phyloP scores from a whole-genome alignment of 2,329 filamentous ascomycete species.

The Knufia petricola region DNA sequence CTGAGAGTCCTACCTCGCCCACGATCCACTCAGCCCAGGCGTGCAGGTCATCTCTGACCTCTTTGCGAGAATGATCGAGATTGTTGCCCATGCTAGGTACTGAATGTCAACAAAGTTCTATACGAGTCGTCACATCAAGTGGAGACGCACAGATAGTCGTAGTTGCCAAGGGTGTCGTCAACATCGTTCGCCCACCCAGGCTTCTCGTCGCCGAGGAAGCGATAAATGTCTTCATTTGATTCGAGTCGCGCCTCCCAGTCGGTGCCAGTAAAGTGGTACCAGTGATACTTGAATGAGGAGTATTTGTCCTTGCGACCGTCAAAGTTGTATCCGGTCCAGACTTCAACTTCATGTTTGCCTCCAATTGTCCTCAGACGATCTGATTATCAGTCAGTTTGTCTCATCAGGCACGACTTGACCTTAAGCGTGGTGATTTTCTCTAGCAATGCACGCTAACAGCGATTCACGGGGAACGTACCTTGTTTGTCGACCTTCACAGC shows the following conservation, averaged over 20 bases:
- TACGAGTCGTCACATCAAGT: neutral
- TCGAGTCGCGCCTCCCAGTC: conserved; percentile 53
- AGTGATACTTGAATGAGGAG: conserved; percentile 54
- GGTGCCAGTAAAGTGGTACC: conserved; percentile 58
- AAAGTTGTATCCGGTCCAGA: conserved; percentile 60
- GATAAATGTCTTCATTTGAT: conserved; percentile 52
- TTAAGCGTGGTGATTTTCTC: no score
- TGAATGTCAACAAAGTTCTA: neutral
- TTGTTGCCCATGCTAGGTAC: conserved; percentile 62
- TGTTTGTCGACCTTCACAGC: conserved; percentile 55
- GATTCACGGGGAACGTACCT: conserved; percentile 22
- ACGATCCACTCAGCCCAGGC: conserved; percentile 61
- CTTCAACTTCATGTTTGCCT: conserved; percentile 53
- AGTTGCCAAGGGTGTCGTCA: conserved; percentile 57
- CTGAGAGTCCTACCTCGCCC: conserved; percentile 49
- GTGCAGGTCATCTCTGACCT: conserved; percentile 55
- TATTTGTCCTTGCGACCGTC: conserved; percentile 51
- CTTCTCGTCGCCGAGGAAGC: conserved; percentile 49
- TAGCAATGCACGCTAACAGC: no score
- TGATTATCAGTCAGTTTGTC: neutral
- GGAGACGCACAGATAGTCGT: conserved; percentile 33
- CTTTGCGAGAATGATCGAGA: conserved; percentile 54
- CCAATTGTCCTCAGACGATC: conserved; percentile 48
- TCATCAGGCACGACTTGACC: neutral
- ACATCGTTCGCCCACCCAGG: conserved; percentile 57